Evolutionary conservation across 2,329 filamentous ascomycete genomes (phyloP).

Genomic region (Talaromyces pinophilus): DNA sequence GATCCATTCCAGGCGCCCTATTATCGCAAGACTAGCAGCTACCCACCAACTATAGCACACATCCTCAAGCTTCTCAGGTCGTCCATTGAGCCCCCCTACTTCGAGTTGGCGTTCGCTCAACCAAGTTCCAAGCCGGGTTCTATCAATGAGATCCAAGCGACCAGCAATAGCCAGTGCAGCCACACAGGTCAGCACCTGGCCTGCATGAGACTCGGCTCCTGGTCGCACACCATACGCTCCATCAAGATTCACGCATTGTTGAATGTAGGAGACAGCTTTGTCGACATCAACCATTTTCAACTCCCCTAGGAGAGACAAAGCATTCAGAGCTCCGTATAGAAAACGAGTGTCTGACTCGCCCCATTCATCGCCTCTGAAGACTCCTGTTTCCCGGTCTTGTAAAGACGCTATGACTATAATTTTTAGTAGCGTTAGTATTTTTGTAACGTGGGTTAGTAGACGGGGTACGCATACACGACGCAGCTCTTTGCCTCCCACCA

Average conservation of each 20-base stretch:
- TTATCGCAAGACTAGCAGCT: conserved; percentile 84
- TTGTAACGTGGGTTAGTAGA: not conserved
- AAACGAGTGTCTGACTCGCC: conserved; percentile 95
- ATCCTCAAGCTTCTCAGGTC: conserved; percentile 93
- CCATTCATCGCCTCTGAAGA: conserved; percentile 93
- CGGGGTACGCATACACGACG: conserved; percentile 64
- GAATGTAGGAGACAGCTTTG: conserved; percentile 76
- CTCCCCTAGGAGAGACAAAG: conserved; percentile 77
- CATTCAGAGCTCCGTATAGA: conserved; percentile 85
- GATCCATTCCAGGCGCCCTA: conserved; percentile 88
- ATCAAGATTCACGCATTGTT: conserved; percentile 86
- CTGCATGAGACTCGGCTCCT: conserved; percentile 90
- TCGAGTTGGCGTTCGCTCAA: conserved; percentile 88
- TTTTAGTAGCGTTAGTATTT: conserved; percentile 3
- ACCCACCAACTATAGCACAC: conserved; percentile 99
- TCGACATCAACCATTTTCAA: conserved; percentile 73
- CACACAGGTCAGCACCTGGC: conserved; percentile 93
- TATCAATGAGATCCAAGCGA: conserved; percentile 77
- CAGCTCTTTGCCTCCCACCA: conserved; percentile 70
- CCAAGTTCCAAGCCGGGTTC: conserved; percentile 82
- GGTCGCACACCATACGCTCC: conserved; percentile 89
- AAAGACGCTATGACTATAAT: conserved; percentile 71
- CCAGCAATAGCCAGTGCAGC: conserved; percentile 82
- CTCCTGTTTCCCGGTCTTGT: conserved; percentile 78
- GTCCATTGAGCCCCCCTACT: conserved; percentile 85